phyloP scores from a whole-genome alignment of 768 basidiomycete genomes.

The Lentinula detonsa region DNA sequence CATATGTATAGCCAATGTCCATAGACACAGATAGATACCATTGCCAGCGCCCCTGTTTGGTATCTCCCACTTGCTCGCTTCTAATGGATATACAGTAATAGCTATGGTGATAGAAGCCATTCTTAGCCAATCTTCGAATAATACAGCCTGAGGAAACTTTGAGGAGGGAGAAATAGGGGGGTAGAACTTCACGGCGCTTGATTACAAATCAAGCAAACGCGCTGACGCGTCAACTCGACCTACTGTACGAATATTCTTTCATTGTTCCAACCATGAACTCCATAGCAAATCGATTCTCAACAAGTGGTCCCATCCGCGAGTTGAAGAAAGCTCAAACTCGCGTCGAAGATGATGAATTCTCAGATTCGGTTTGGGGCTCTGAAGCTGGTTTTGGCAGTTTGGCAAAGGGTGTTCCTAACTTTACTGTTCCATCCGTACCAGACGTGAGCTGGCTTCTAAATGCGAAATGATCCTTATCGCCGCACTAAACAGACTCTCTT shows the following conservation, averaged over 20 bases:
- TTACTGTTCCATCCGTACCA: slow-evolving; percentile 65
- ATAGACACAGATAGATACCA: too few relatives aligned
- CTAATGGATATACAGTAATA: too few relatives aligned
- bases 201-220: slow-evolving; percentile 22
- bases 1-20: too few relatives aligned
- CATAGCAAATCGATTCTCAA: slow-evolving; percentile 59
- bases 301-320: slow-evolving; percentile 44
- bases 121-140: too few relatives aligned
- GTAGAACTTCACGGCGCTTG: not conserved
- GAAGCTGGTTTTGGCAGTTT: slow-evolving; percentile 76
- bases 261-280: slow-evolving; percentile 56
- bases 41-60: too few relatives aligned
- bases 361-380: slow-evolving; percentile 78
- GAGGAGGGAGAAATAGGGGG: too few relatives aligned
- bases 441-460: slow-evolving; percentile 50
- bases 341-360: slow-evolving; percentile 58
- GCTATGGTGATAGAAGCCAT: too few relatives aligned
- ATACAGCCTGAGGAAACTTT: too few relatives aligned
- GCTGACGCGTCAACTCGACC: slow-evolving; percentile 33
- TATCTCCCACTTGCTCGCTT: too few relatives aligned
- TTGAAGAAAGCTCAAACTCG: slow-evolving; percentile 42
- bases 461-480: not conserved
- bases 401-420: slow-evolving; percentile 64
- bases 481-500: not conserved
- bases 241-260: slow-evolving; percentile 26